Evolutionary conservation across 2,329 filamentous ascomycete species (phyloP), one percentile per base, ranked within the genome.

Genomic region (Neopestalotiopsis sp.): DNA sequence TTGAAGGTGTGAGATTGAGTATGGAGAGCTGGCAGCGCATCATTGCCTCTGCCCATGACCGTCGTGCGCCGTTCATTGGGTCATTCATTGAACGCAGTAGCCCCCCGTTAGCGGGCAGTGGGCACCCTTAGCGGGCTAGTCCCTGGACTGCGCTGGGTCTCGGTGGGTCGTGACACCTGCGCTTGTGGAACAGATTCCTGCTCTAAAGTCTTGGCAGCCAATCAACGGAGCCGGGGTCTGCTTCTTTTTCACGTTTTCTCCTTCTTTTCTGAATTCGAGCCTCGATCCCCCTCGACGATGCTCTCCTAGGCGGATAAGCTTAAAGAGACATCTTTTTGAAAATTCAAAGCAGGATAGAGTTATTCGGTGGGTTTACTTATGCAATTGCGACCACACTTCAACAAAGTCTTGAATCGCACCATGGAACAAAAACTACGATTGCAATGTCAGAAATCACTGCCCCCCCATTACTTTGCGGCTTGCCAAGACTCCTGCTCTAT

Each of bases 1-100:
- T 66, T 56, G 63, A 45, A 57, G 63, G 61, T 57, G 63, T 49
- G 63, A 66, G 63, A 66, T 66, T 66, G 63, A 66, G 45, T 17
- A 52, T 45, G n/a, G 24, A 17, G 61, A 52, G 61, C 24, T 34
- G 24, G 14, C 34, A 62, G 59, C 34, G 59, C 59, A 62, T 62
- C 61, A 64, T 45, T 28, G 42, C 42, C 61, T 40, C n/a, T 62
- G 30, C 20, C 59, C 59, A 62, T 38, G 59, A 20, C 14, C 32
- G 28, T n/a, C 30, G 59, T 62, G 59, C 30, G 24, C 34, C 28
- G 10, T 24, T 40, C 32, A 65, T 65, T 65, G 62, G 62, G 38
- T 28, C 62, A 17, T 24, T 49, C 20, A 32, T 38, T 49, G 42
- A 20, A 42, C 42, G 34, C 40, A 49, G 40, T 38, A 38, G 20